Percentiles rank a stretch among this genome's conserved stretches.
Evolutionary conservation across 2,329 filamentous ascomycete species (phyloP).

Genomic region (Ascochyta pisi): DNA sequence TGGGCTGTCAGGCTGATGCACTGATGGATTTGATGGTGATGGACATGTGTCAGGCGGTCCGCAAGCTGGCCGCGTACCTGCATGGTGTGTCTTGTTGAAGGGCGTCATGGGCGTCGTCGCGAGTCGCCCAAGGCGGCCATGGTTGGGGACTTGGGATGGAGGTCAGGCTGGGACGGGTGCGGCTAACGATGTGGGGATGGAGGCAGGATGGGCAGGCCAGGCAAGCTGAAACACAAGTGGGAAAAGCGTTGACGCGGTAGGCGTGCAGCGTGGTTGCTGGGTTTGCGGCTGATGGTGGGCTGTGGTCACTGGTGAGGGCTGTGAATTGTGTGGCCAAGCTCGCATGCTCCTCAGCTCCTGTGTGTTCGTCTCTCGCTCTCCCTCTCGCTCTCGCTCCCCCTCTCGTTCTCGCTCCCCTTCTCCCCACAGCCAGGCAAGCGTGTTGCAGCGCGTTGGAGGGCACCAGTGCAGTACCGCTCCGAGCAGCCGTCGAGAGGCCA

Average conservation of each 20-base stretch:
- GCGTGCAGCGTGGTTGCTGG: constrained; percentile 7
- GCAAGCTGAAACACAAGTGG: constrained; percentile 12
- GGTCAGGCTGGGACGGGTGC: constrained; percentile 18
- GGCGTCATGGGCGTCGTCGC: constrained; percentile 5
- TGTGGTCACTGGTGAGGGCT: background rate
- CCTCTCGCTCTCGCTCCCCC: too few relatives aligned
- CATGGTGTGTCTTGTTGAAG: constrained; percentile 5
- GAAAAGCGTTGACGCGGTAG: constrained; percentile 8
- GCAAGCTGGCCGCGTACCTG: constrained; percentile 29
- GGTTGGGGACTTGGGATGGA: constrained; percentile 8
- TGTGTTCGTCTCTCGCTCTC: background rate
- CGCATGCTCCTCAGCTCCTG: background rate
- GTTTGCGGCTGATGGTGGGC: constrained; percentile 18
- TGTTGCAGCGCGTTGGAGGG: background rate
- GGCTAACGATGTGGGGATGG: constrained; percentile 20
- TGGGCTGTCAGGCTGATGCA: constrained; percentile 6
- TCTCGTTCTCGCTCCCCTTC: too few relatives aligned
- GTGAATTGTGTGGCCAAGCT: background rate
- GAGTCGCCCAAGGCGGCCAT: constrained; percentile 15
- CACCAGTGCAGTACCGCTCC: background rate
- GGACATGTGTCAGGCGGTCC: constrained; percentile 17
- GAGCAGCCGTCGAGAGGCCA: background rate
- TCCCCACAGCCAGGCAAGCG: background rate
- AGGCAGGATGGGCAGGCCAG: constrained; percentile 22
- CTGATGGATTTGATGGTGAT: constrained; percentile 9